A percentile compares a stretch with the other conserved stretches of the same genome.
These are phyloP conservation scores for Nannizziopsis arthrosporioides DNA, from an alignment of 2,329 filamentous ascomycete species.

Conservation along the genomic window DNA sequence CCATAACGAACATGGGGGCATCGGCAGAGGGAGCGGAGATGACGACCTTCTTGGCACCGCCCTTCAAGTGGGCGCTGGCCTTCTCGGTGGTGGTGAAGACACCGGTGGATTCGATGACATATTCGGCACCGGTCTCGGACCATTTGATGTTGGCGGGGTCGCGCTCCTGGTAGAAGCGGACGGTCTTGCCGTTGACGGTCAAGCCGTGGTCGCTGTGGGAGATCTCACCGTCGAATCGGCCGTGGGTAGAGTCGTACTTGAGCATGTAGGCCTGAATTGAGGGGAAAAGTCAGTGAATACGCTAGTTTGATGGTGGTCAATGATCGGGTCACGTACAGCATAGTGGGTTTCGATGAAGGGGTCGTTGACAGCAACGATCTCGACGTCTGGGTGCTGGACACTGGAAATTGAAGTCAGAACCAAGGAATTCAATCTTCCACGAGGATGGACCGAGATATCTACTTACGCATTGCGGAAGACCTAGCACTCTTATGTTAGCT, in stretches of 20 bases:
- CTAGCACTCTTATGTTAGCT: slow-evolving; percentile 25
- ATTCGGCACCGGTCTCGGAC: slow-evolving; percentile 73
- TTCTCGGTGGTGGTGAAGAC: slow-evolving; percentile 98
- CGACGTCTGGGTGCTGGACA: slow-evolving; percentile 74
- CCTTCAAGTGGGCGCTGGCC: slow-evolving; percentile 86
- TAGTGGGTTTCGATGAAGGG: slow-evolving; percentile 98
- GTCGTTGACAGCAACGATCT: slow-evolving; percentile 96
- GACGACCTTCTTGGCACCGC: slow-evolving; percentile 96
- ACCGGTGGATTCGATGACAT: slow-evolving; percentile 96
- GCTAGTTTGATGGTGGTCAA: neutral
- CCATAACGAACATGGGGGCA: slow-evolving; percentile 99
- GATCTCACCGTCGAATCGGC: slow-evolving; percentile 87
- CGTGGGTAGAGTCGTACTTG: slow-evolving; percentile 98
- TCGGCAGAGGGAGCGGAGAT: slow-evolving; percentile 52
- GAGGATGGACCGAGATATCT: neutral
- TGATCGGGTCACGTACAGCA: slow-evolving; percentile 59
- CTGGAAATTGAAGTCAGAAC: slow-evolving; percentile 27
- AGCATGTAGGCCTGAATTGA: slow-evolving; percentile 86
- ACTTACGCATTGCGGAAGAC: slow-evolving; percentile 93
- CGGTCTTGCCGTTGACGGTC: slow-evolving; percentile 82
- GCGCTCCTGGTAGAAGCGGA: slow-evolving; percentile 89
- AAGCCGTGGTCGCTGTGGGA: slow-evolving; percentile 60
- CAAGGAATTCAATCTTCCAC: neutral
- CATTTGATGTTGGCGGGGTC: slow-evolving; percentile 87
- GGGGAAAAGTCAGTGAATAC: slow-evolving; percentile 9